Evolutionary conservation across 106 monocot species (phyloP).

Genomic region (Amphibolis antarctica): DNA sequence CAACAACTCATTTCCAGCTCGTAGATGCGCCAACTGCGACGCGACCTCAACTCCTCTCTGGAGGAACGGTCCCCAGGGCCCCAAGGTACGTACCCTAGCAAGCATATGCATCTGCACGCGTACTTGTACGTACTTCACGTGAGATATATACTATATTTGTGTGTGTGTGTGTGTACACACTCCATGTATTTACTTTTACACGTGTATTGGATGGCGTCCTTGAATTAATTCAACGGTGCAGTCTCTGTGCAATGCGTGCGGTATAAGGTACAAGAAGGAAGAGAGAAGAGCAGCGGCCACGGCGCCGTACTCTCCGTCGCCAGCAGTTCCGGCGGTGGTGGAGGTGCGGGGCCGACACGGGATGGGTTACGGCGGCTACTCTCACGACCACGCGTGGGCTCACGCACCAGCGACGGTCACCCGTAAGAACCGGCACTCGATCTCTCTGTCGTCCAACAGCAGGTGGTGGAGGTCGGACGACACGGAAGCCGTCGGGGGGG

Average conservation of each 20-base stretch:
- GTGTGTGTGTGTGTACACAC: too few species aligned
- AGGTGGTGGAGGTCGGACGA: background rate
- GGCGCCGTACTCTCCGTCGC: slow-evolving; percentile 5
- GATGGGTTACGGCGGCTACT: slow-evolving; percentile 30
- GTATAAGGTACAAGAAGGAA: slow-evolving; percentile 97
- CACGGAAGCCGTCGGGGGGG: background rate
- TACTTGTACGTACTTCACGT: too few species aligned
- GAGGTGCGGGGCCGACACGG: slow-evolving; percentile 18
- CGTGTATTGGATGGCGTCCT: too few species aligned
- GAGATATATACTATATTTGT: too few species aligned
- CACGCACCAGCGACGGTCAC: slow-evolving; percentile 1
- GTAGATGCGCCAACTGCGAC: slow-evolving; percentile 94
- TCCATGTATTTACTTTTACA: too few species aligned
- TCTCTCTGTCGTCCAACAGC: background rate
- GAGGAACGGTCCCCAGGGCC: slow-evolving; percentile 90
- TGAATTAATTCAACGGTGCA: slow-evolving; percentile 7
- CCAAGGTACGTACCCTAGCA: too few species aligned
- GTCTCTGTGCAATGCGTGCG: slow-evolving; percentile 97
- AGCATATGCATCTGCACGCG: too few species aligned
- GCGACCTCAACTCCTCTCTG: slow-evolving; percentile 93
- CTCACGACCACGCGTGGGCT: slow-evolving; percentile 9
- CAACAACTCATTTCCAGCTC: slow-evolving; percentile 36
- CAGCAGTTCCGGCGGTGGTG: background rate
- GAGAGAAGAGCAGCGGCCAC: slow-evolving; percentile 54
- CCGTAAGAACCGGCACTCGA: background rate